Evolutionary conservation across 192 early-diverging fungal species (phyloP).

Genomic region (Backusella morwellensis): DNA sequence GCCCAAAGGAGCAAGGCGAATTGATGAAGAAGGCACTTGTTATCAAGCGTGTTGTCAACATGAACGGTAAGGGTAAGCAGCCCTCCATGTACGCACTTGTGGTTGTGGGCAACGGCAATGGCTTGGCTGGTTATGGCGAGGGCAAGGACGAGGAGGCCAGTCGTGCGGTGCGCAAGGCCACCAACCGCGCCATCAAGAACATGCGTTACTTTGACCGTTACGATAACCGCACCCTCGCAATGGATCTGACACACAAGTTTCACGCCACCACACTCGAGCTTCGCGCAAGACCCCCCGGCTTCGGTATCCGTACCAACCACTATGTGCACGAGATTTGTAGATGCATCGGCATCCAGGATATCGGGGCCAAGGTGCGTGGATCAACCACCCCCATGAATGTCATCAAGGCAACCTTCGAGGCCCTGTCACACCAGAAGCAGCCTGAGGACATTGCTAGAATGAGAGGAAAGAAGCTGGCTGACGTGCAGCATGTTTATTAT

Average conservation of each 20-base stretch:
- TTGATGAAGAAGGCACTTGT: conserved; percentile 71
- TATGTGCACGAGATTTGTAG: conserved; percentile 94
- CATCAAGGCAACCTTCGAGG: conserved; percentile 94
- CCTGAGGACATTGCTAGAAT: conserved; percentile 85
- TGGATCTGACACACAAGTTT: conserved; percentile 88
- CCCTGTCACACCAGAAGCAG: conserved; percentile 73
- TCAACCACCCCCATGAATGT: conserved; percentile 98
- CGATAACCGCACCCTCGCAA: conserved; percentile 89
- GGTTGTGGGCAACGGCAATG: conserved; percentile 92
- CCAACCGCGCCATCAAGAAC: conserved; percentile 82
- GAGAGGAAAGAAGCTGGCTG: conserved; percentile 84
- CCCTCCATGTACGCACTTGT: conserved; percentile 88
- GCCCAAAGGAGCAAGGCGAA: conserved; percentile 48
- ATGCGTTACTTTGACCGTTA: conserved; percentile 84
- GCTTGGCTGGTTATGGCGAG: conserved; percentile 91
- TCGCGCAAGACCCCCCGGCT: conserved; percentile 86
- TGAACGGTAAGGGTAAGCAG: conserved; percentile 78
- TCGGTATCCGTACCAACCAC: conserved; percentile 91
- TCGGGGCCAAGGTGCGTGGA: conserved; percentile 86
- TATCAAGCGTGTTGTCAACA: conserved; percentile 73
- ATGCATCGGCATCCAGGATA: conserved; percentile 90
- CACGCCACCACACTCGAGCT: conserved; percentile 81
- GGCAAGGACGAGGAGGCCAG: conserved; percentile 80
- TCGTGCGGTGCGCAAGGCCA: conserved; percentile 86
- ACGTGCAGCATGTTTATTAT: conserved; percentile 90